Base-by-base conservation (phyloP, 371 early-diverging fungal genomes). In the Dichotomocladium elegans region DNA sequence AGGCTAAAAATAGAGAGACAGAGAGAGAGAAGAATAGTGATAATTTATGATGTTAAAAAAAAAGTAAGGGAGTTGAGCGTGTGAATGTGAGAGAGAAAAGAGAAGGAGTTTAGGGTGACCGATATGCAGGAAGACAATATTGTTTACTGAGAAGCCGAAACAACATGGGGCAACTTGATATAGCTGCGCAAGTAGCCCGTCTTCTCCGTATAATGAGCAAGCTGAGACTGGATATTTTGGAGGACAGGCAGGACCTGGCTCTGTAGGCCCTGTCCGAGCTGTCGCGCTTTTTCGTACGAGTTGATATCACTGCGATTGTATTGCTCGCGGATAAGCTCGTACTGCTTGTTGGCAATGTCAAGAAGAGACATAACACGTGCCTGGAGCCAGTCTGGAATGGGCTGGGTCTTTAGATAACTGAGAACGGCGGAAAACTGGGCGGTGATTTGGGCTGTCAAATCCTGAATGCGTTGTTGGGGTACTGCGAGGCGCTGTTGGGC, bases 191-290 rank as follows among this genome's bases (percentile, higher is more conserved):
- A 64, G 50, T 65, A 49, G 42, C 69, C 67, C 26, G 61, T 27
- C 27, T 59, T 34, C 19, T 67, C 67, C 17, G 66, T 58, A 34
- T 64, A 69, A 29, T 49, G 31, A 14, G 35, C 44, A n/a, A 64
- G 43, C 27, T 72, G 62, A 49, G 69, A 64, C 31, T 68, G 70
- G 26, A 84, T 47, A 33, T 47, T 55, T 49, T 79, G 68, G 15
- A 84, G 57, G 19, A 81, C 47, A 27, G 85, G 85, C 27, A 80
- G 54, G 4, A 81, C 60, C 51, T 82, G 77, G n/a, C 74, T 56
- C 41, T 78, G 79, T 37, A 81, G 63, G 31, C 70, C 43, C 12
- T 61, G 41, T 26, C 72, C 54, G 24, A 82, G 65, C 41, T 70
- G 68, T 51, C 68, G 72, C 12, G 79, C 69, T 66, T 82, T 84